phyloP scores from a whole-genome alignment of 2,329 filamentous ascomycete species.

The Pestalotiopsis sp. region DNA sequence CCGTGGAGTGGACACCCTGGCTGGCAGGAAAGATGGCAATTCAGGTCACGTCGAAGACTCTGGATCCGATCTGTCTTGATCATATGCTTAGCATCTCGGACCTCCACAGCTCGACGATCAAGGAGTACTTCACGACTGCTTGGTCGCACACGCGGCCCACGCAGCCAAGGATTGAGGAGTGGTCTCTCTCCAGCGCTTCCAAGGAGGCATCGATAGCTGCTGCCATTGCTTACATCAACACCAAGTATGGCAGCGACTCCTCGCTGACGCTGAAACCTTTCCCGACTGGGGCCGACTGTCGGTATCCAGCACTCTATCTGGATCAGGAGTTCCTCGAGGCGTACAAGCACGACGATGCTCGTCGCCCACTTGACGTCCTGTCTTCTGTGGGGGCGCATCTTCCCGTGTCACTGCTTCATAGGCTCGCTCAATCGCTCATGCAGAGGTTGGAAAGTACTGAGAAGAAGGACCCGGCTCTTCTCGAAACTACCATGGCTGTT shows the following conservation, averaged over 20 bases:
- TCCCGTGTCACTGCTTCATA: constrained; percentile 10
- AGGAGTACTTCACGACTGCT: background rate
- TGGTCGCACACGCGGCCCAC: background rate
- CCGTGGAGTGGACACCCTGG: constrained; percentile 22
- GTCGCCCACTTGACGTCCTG: background rate
- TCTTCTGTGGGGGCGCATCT: background rate
- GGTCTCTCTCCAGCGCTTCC: background rate
- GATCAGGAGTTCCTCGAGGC: constrained; percentile 19
- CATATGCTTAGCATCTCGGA: constrained; percentile 12
- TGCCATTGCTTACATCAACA: constrained; percentile 17
- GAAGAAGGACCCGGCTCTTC: background rate
- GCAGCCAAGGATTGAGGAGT: background rate
- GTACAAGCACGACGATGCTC: constrained; percentile 13
- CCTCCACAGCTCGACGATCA: background rate
- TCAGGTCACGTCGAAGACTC: background rate
- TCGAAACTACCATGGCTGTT: constrained; percentile 14
- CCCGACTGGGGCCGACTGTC: constrained; percentile 15
- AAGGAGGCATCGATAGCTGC: constrained; percentile 13
- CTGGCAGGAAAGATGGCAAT: background rate
- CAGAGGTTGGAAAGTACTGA: constrained; percentile 6
- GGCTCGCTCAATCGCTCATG: constrained; percentile 15
- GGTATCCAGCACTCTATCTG: constrained; percentile 24
- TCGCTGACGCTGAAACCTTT: constrained; percentile 20
- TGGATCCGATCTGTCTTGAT: constrained; percentile 13
- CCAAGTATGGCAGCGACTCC: constrained; percentile 16